Percentiles rank a stretch among this genome's conserved stretches.
phyloP scores from a whole-genome alignment of 139 green algal genomes.

The Spirogloea muscicola region DNA sequence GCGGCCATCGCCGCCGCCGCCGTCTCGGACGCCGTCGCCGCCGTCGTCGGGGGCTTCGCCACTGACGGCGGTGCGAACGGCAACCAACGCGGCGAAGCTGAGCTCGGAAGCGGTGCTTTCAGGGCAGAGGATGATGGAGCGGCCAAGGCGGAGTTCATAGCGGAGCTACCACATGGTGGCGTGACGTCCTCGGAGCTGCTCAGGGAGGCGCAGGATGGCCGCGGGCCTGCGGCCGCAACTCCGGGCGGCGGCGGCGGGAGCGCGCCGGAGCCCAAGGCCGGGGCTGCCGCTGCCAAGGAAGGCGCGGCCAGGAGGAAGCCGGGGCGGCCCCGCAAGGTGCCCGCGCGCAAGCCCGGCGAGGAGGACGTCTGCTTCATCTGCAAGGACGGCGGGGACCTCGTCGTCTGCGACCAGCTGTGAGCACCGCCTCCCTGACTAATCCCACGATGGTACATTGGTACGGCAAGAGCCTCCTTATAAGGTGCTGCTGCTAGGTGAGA shows the following conservation, averaged over 20 bases:
- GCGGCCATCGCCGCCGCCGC: too few species aligned
- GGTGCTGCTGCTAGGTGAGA: too few species aligned
- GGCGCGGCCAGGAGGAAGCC: constrained; percentile 1
- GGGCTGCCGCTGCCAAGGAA: too few species aligned
- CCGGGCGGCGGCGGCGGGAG: background rate
- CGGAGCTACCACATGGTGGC: background rate
- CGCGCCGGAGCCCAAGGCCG: too few species aligned
- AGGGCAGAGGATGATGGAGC: constrained; percentile 1
- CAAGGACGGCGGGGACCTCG: constrained; percentile 35
- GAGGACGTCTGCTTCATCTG: constrained; percentile 48
- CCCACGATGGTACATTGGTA: too few species aligned
- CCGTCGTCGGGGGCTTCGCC: too few species aligned
- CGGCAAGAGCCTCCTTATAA: too few species aligned
- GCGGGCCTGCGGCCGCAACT: background rate
- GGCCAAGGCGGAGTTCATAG: background rate
- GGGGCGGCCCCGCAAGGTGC: background rate
- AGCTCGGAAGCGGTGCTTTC: too few species aligned
- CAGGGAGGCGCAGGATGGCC: background rate
- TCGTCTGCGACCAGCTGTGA: constrained; percentile 42
- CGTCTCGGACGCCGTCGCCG: too few species aligned
- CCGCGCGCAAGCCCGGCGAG: constrained; percentile 37
- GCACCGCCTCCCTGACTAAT: too few species aligned
- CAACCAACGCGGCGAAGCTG: too few species aligned
- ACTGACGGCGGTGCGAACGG: too few species aligned
- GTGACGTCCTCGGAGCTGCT: background rate